Percentiles rank a stretch among this genome's conserved stretches.
Conservation (phyloP, 352 stramenopile species). For the Globisporangium heterothallicum region DNA sequence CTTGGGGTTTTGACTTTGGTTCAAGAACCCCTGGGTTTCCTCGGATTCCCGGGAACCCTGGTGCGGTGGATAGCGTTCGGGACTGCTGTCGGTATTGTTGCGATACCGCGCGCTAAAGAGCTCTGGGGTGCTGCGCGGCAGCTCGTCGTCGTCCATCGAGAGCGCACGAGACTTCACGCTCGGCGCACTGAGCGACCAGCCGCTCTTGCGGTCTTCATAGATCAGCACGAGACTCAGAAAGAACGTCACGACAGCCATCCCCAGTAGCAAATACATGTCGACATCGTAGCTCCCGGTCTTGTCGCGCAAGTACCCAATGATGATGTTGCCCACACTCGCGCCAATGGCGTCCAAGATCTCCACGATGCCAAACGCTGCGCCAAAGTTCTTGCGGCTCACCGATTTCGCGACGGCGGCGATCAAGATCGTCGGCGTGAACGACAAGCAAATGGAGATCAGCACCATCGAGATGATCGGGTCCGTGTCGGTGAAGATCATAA, state of each 20-base stretch:
- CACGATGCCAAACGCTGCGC: conserved; percentile 84
- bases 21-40: conserved; percentile 4
- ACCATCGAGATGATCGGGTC: conserved; percentile 82
- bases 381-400: conserved; percentile 68
- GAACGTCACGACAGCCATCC: conserved; percentile 61
- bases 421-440: conserved; percentile 84
- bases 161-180: conserved; percentile 44
- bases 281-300: conserved; percentile 69
- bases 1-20: conserved; percentile 1
- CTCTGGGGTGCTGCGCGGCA: conserved; percentile 27
- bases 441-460: conserved; percentile 82
- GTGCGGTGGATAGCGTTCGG: neutral
- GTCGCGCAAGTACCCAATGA: conserved; percentile 83
- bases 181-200: conserved; percentile 52
- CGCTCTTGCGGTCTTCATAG: conserved; percentile 50
- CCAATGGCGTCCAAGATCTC: conserved; percentile 82
- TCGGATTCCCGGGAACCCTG: neutral
- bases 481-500: conserved; percentile 82
- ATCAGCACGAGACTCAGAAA: conserved; percentile 66
- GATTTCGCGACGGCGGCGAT: conserved; percentile 84
- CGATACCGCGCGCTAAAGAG: conserved; percentile 33
- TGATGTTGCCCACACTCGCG: conserved; percentile 73
- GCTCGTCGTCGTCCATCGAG: conserved; percentile 62
- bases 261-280: conserved; percentile 82
- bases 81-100: conserved; percentile 18